Conservation (phyloP, 352 stramenopile species). For the Globisporangium iwayamae region DNA sequence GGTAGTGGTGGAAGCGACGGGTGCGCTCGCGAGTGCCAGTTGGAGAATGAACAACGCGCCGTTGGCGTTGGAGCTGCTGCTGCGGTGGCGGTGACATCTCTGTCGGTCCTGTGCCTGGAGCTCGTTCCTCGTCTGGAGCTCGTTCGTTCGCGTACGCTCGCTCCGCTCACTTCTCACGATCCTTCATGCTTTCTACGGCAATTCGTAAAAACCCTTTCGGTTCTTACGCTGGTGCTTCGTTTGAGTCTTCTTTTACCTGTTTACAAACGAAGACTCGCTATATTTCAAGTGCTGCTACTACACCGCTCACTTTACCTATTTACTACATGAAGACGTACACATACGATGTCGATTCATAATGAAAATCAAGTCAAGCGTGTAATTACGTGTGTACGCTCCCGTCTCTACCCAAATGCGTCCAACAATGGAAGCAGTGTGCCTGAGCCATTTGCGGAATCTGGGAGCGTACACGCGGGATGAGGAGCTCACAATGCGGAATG, state of each 20-base stretch:
- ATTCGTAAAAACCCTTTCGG: conserved; percentile 19
- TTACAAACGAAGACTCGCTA: neutral
- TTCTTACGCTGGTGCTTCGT: no score
- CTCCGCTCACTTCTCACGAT: conserved; percentile 6
- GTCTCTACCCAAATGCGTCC: neutral
- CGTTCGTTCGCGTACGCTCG: neutral
- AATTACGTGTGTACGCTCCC: conserved; percentile 8
- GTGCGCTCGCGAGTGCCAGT: conserved; percentile 25
- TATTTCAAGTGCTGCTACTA: neutral
- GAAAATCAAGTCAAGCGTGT: neutral
- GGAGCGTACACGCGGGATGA: conserved; percentile 10
- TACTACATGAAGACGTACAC: neutral
- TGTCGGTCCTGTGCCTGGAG: neutral
- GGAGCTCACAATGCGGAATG: conserved; percentile 1
- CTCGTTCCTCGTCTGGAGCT: neutral
- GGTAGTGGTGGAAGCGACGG: neutral
- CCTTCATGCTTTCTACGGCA: conserved; percentile 1
- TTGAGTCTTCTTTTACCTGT: neutral
- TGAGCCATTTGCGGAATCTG: conserved; percentile 8
- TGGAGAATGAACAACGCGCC: conserved; percentile 19
- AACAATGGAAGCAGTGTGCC: neutral
- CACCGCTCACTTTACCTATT: neutral
- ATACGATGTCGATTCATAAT: neutral
- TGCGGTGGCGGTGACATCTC: no score
- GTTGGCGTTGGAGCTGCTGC: neutral